These are phyloP conservation scores for Argentina anserina DNA, from an alignment of 306 rosid species.

Conservation along the genomic window DNA sequence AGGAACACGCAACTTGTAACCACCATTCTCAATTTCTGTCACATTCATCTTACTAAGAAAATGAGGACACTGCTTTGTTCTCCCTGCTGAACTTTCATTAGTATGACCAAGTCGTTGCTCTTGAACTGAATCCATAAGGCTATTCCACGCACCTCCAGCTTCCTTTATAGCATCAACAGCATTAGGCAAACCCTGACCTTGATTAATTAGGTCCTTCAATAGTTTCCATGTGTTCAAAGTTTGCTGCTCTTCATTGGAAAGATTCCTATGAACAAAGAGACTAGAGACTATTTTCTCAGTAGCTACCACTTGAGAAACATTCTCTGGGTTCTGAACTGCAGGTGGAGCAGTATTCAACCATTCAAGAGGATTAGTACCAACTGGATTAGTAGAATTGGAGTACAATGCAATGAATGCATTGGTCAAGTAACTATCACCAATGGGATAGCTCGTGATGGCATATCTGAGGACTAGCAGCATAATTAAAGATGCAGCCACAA, in stretches of 20 bases:
- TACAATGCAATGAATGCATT: constrained; percentile 36
- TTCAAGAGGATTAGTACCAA: constrained; percentile 63
- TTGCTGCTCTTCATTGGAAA: constrained; percentile 57
- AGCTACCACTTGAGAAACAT: constrained; percentile 57
- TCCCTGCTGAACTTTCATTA: constrained; percentile 55
- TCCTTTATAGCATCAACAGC: constrained; percentile 90
- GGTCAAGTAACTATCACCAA: constrained; percentile 47
- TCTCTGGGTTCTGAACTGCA: constrained; percentile 63
- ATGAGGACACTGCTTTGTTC: constrained; percentile 86
- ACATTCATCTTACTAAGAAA: constrained; percentile 77
- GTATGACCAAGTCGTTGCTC: constrained; percentile 48
- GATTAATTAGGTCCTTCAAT: constrained; percentile 64
- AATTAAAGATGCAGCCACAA: constrained; percentile 56
- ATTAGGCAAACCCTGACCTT: constrained; percentile 77
- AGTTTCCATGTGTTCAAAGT: constrained; percentile 77
- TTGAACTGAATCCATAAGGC: constrained; percentile 61
- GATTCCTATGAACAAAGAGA: constrained; percentile 64
- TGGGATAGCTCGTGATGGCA: constrained; percentile 57
- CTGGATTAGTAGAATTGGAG: constrained; percentile 61
- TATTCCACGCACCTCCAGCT: constrained; percentile 82
- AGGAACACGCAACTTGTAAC: constrained; percentile 64
- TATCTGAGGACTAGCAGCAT: constrained; percentile 76
- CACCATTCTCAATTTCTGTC: constrained; percentile 47
- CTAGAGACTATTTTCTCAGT: constrained; percentile 47
- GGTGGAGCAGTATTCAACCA: constrained; percentile 73